Evolutionary conservation across 331 rosid species (phyloP), one percentile per base, ranked within the genome.

Genomic region (Telfairia occidentalis): DNA sequence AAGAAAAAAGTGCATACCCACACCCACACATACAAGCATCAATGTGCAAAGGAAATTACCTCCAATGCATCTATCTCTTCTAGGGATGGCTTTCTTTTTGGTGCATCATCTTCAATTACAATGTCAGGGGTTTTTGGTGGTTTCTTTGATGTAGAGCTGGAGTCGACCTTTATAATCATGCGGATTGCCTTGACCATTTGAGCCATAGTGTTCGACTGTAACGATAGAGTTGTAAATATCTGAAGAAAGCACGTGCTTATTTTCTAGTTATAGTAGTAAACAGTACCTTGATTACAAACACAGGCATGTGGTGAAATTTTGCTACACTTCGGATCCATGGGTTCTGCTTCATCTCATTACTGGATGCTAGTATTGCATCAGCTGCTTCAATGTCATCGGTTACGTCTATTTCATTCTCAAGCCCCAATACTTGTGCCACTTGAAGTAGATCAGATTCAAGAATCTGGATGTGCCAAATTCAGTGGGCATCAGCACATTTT

Each of bases 11-110:
- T 37, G 15, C 34, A 7, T 26, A 50, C 26, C 24, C 8, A 58
- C 35, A 30, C 69, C 16, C 46, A 34, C 28, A 72, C 29, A 54
- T 11, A 78, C 48, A 32, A 35, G 63, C 61, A 49, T 72, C 52
- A 70, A 54, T 18, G 49, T 55, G 83, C 32, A 86, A 76, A 78
- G 71, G 76, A 7, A 32, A 72, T 78, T 74, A 95, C 99, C 99
- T 95, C 99, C 90, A 95, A 84, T 42, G 99, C 99, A 79, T 95
- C 99, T 76, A 95, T 92, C 88, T 95, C 99, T 88, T 95, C 99
- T 23, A 95, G 73, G 55, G 97, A 90, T 67, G 97, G 96, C 81
- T 90, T 92, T 77, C 87, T 81, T 83, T 86, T 88, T 13, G 99
- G 99, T 59, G 86, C 96, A 81, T 95, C 97, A 45, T 86, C 97